These are phyloP conservation scores for Fusarium lyarnte DNA, from an alignment of 2,329 filamentous ascomycete genomes.

Conservation along the genomic window DNA sequence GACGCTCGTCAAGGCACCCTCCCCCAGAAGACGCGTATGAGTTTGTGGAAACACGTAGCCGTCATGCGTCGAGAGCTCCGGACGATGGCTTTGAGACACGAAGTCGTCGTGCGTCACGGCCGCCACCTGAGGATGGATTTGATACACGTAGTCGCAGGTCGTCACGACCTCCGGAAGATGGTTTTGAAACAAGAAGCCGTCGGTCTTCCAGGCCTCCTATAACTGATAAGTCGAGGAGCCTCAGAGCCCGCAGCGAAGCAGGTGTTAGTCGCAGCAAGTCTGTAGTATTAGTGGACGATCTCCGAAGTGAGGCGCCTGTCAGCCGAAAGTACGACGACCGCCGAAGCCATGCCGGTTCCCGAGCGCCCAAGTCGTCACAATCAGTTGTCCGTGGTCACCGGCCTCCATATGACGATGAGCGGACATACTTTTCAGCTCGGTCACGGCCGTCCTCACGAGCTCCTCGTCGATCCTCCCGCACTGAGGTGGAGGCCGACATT, in stretches of 20 bases:
- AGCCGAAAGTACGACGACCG: constrained; percentile 50
- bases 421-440: constrained; percentile 56
- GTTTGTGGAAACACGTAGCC: constrained; percentile 35
- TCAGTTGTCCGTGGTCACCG: constrained; percentile 38
- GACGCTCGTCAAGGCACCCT: constrained; percentile 52
- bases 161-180: constrained; percentile 47
- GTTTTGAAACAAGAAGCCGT: constrained; percentile 53
- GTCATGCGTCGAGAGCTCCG: constrained; percentile 25
- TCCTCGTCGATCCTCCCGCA: constrained; percentile 38
- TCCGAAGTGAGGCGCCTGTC: constrained; percentile 51
- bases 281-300: constrained; percentile 54
- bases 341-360: constrained; percentile 53
- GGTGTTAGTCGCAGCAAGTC: constrained; percentile 30
- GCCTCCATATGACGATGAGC: constrained; percentile 48
- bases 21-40: constrained; percentile 30
- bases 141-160: constrained; percentile 55
- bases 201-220: constrained; percentile 51
- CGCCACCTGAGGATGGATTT: constrained; percentile 39
- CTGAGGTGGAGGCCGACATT: constrained; percentile 42
- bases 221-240: constrained; percentile 40
- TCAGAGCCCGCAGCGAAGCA: constrained; percentile 55
- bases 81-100: constrained; percentile 31
- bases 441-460: constrained; percentile 41
- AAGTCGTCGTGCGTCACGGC: constrained; percentile 29
- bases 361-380: constrained; percentile 43